These are phyloP conservation scores for Penicillium sp. DNA, from an alignment of 2,329 filamentous ascomycete species.

Conservation along the genomic window DNA sequence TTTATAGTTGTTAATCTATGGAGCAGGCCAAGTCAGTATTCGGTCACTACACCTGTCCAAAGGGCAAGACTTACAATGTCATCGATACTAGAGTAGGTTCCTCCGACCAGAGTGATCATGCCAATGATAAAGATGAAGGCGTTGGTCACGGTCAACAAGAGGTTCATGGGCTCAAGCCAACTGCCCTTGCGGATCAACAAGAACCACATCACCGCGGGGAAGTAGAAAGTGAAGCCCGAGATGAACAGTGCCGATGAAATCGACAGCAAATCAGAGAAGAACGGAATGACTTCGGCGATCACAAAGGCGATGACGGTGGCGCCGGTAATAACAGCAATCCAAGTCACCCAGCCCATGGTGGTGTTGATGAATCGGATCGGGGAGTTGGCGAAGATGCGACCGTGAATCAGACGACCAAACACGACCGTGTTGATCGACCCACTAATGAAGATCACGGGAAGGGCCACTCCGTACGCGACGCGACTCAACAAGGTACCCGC, in stretches of 20 bases:
- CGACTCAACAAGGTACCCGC: constrained; percentile 27
- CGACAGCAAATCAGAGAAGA: constrained; percentile 65
- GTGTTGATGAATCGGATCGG: constrained; percentile 35
- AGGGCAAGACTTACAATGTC: constrained; percentile 29
- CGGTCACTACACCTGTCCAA: neutral
- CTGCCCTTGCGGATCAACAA: constrained; percentile 25
- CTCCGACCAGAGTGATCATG: constrained; percentile 69
- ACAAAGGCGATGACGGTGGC: constrained; percentile 81
- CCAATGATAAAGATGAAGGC: constrained; percentile 67
- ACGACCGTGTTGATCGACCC: constrained; percentile 36
- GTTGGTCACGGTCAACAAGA: constrained; percentile 61
- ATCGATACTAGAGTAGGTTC: constrained; percentile 66
- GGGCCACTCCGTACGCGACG: constrained; percentile 31
- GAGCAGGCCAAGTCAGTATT: neutral
- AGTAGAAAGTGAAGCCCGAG: constrained; percentile 81
- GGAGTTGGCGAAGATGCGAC: constrained; percentile 31
- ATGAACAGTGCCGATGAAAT: constrained; percentile 67
- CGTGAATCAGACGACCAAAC: constrained; percentile 33
- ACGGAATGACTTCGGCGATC: constrained; percentile 80
- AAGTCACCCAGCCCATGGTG: constrained; percentile 34
- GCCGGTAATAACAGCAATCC: constrained; percentile 26
- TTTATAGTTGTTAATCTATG: constrained; percentile 63
- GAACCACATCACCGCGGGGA: constrained; percentile 47
- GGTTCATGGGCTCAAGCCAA: constrained; percentile 37
- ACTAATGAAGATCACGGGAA: constrained; percentile 36